Conservation (phyloP, 192 early-diverging fungal species). For the Pilaira anomala region DNA sequence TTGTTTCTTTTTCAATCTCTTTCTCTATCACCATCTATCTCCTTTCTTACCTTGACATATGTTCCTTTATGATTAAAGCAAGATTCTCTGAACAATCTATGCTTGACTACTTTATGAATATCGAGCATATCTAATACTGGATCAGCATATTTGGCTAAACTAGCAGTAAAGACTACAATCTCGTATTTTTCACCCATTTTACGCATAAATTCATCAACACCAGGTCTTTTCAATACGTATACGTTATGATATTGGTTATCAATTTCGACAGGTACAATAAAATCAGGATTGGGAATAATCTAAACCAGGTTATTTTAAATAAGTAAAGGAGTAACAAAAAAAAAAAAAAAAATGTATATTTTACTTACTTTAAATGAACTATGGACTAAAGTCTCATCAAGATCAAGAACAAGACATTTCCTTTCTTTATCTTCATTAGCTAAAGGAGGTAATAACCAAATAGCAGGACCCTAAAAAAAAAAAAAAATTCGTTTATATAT, state of each 20-base stretch:
- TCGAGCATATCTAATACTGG: constrained; percentile 85
- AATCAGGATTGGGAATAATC: constrained; percentile 62
- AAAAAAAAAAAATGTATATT: neutral
- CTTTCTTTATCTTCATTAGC: constrained; percentile 62
- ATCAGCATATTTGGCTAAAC: constrained; percentile 85
- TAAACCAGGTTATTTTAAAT: neutral
- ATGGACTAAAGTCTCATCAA: constrained; percentile 97
- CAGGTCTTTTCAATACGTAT: constrained; percentile 85
- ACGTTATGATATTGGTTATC: constrained; percentile 80
- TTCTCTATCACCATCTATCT: neutral
- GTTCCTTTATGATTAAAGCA: constrained; percentile 85
- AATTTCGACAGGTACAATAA: constrained; percentile 77
- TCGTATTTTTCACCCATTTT: constrained; percentile 76
- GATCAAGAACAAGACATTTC: constrained; percentile 94
- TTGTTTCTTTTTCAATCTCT: too few relatives aligned
- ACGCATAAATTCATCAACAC: constrained; percentile 81
- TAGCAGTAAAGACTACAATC: constrained; percentile 87
- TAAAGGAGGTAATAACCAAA: constrained; percentile 66
- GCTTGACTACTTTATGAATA: constrained; percentile 67
- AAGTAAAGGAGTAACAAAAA: constrained; percentile 6
- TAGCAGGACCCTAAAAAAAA: constrained; percentile 10
- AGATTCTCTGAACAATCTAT: constrained; percentile 86
- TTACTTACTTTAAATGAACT: constrained; percentile 81
- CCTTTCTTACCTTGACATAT: constrained; percentile 71
- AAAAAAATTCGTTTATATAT: too few relatives aligned